phyloP scores from a whole-genome alignment of 2,329 filamentous ascomycete species.

The Kalmusia sp. region DNA sequence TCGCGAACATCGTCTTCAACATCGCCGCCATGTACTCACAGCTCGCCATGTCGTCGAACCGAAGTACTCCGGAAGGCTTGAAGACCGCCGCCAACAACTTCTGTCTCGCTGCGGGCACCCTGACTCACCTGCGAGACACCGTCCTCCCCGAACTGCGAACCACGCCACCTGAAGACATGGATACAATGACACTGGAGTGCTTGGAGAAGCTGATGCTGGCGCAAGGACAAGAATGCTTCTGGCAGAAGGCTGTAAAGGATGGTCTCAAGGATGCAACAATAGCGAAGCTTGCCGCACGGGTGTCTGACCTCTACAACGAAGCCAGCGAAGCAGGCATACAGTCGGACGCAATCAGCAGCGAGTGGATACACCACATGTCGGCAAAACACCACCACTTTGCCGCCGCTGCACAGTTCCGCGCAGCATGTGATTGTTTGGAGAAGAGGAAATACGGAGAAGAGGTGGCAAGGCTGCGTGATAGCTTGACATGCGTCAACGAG shows the following conservation, averaged over 20 bases:
- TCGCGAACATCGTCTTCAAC: slow-evolving; percentile 92
- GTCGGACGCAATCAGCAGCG: slow-evolving; percentile 86
- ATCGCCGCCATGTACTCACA: slow-evolving; percentile 93
- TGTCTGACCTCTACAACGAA: slow-evolving; percentile 87
- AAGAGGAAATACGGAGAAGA: slow-evolving; percentile 96
- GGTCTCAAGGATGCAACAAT: slow-evolving; percentile 91
- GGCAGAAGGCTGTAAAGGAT: slow-evolving; percentile 96
- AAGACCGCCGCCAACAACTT: slow-evolving; percentile 91
- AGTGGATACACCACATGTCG: slow-evolving; percentile 98
- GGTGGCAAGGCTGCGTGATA: slow-evolving; percentile 83
- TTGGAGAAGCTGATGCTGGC: slow-evolving; percentile 84
- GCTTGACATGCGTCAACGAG: slow-evolving; percentile 81
- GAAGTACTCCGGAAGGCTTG: slow-evolving; percentile 79
- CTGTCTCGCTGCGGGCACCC: slow-evolving; percentile 82
- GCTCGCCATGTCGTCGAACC: slow-evolving; percentile 81
- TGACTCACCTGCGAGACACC: slow-evolving; percentile 76
- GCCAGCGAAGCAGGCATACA: slow-evolving; percentile 87
- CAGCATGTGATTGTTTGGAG: slow-evolving; percentile 88
- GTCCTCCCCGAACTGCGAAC: slow-evolving; percentile 84
- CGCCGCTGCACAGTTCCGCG: slow-evolving; percentile 90
- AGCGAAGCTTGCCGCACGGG: slow-evolving; percentile 86
- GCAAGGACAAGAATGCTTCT: slow-evolving; percentile 96
- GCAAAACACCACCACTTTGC: slow-evolving; percentile 98
- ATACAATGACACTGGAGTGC: slow-evolving; percentile 82
- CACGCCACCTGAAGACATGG: slow-evolving; percentile 94